Percentiles rank a stretch among this genome's conserved stretches.
These are phyloP conservation scores for Triangularia setosa DNA, from an alignment of 2,329 filamentous ascomycete genomes.

Conservation along the genomic window DNA sequence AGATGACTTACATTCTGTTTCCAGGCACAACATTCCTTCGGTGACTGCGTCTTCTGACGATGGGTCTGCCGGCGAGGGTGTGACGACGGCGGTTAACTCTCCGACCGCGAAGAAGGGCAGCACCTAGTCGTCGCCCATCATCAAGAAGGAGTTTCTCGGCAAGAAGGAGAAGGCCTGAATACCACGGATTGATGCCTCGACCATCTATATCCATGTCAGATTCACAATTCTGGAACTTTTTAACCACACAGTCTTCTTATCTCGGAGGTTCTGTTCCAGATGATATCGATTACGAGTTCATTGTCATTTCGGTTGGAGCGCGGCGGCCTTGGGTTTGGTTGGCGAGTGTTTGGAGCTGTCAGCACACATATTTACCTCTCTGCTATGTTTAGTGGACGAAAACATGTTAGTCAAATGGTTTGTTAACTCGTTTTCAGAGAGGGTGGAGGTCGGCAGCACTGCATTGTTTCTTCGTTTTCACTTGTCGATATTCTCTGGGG, in stretches of 20 bases:
- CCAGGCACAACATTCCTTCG: slow-evolving; percentile 39
- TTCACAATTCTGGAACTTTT: slow-evolving; percentile 11
- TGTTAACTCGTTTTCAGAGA: slow-evolving; percentile 20
- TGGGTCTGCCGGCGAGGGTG: slow-evolving; percentile 47
- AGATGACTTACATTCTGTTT: slow-evolving; percentile 16
- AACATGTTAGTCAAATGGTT: slow-evolving; percentile 22
- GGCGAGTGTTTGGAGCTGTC: slow-evolving; percentile 17
- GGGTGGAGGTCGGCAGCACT: slow-evolving; percentile 19
- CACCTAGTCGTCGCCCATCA: slow-evolving; percentile 49
- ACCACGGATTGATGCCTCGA: slow-evolving; percentile 22
- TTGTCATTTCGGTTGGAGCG: slow-evolving; percentile 25
- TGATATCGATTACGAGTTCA: slow-evolving; percentile 24
- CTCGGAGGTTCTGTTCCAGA: slow-evolving; percentile 16
- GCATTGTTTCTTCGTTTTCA: slow-evolving; percentile 27
- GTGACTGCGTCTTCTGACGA: slow-evolving; percentile 44
- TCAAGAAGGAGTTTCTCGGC: slow-evolving; percentile 45
- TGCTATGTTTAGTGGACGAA: slow-evolving; percentile 19
- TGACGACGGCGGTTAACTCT: slow-evolving; percentile 53
- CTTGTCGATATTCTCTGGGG: slow-evolving; percentile 24
- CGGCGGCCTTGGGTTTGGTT: slow-evolving; percentile 13
- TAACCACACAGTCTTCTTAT: slow-evolving; percentile 20
- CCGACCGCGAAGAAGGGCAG: slow-evolving; percentile 41
- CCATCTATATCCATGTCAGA: slow-evolving; percentile 23
- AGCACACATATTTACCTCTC: slow-evolving; percentile 26
- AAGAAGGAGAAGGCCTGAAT: slow-evolving; percentile 39